phyloP scores from a whole-genome alignment of 2,329 filamentous ascomycete species.

The Ilyonectria destructans region DNA sequence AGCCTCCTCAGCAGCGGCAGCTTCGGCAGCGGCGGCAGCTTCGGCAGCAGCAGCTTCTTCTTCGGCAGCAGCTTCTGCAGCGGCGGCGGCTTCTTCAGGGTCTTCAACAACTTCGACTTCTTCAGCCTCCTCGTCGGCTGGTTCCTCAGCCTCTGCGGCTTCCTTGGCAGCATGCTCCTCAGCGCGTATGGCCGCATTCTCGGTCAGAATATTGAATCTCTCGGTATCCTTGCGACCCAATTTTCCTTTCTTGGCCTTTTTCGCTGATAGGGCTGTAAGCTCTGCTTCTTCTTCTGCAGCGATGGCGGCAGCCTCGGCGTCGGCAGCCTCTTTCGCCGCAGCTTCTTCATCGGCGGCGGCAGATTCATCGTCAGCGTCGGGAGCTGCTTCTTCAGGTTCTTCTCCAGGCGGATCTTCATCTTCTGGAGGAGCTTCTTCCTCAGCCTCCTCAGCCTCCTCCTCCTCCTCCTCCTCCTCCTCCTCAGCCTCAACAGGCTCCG shows the following conservation, averaged over 20 bases:
- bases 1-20: conserved; percentile 32
- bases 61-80: conserved; percentile 43
- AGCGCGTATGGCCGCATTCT: conserved; percentile 46
- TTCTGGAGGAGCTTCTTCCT: conserved; percentile 12
- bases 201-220: conserved; percentile 36
- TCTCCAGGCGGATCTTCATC: conserved; percentile 52
- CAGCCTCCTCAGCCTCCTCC: neutral
- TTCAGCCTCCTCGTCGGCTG: conserved; percentile 49
- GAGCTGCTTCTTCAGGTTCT: conserved; percentile 39
- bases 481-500: neutral
- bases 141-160: conserved; percentile 35
- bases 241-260: conserved; percentile 53
- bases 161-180: conserved; percentile 50
- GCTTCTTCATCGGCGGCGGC: conserved; percentile 40
- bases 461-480: conserved; percentile 18
- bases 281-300: conserved; percentile 51
- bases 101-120: conserved; percentile 27
- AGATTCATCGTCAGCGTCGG: conserved; percentile 28
- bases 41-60: conserved; percentile 52
- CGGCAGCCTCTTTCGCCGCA: conserved; percentile 43
- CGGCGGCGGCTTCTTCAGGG: conserved; percentile 13
- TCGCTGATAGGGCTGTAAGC: conserved; percentile 58
- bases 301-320: conserved; percentile 30
- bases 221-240: conserved; percentile 47
- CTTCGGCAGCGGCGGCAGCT: conserved; percentile 35